These are phyloP conservation scores for Nigrospora oryzae DNA, from an alignment of 2,329 filamentous ascomycete genomes.

Conservation along the genomic window DNA sequence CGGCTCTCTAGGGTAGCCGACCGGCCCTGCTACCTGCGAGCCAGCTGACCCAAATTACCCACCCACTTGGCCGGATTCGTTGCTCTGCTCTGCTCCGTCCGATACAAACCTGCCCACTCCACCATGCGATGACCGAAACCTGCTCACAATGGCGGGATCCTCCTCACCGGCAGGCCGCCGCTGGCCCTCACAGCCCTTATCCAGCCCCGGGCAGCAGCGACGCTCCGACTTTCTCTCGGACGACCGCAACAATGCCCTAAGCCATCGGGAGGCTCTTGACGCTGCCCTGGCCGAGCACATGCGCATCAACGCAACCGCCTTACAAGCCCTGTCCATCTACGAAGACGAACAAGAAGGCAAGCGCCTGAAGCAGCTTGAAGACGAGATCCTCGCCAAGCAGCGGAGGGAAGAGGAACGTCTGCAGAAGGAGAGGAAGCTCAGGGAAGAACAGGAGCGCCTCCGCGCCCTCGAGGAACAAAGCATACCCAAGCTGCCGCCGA, in stretches of 20 bases:
- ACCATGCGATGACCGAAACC: too few species aligned
- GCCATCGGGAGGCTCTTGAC: constrained; percentile 57
- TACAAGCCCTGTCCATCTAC: constrained; percentile 39
- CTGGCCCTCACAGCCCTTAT: constrained; percentile 23
- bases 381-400: constrained; percentile 33
- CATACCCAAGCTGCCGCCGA: constrained; percentile 32
- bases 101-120: too few species aligned
- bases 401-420: constrained; percentile 37
- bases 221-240: constrained; percentile 54
- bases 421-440: constrained; percentile 31
- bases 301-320: constrained; percentile 45
- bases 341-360: constrained; percentile 31
- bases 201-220: constrained; percentile 35
- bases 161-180: constrained; percentile 28
- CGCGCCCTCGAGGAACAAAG: constrained; percentile 36
- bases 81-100: too few species aligned
- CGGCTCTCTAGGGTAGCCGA: too few species aligned
- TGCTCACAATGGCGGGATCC: constrained; percentile 31
- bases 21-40: too few species aligned
- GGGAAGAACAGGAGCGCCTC: constrained; percentile 38
- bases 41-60: too few species aligned
- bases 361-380: constrained; percentile 21
- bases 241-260: constrained; percentile 52
- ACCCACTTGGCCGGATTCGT: too few species aligned
- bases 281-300: constrained; percentile 60